Percentiles rank a stretch among this genome's conserved stretches.
phyloP scores from a whole-genome alignment of 306 rosid species.

The Fragaria ananassa region DNA sequence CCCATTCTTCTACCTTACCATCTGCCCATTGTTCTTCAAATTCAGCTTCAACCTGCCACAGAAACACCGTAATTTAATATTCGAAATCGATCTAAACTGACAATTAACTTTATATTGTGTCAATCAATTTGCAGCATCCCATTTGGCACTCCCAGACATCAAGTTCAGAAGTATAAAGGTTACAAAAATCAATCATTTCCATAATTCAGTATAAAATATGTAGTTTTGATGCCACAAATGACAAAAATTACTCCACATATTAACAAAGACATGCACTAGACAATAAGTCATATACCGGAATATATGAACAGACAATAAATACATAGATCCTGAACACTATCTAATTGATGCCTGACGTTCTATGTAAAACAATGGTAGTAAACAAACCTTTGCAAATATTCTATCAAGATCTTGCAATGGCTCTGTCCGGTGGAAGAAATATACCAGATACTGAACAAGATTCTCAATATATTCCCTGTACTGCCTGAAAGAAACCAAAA shows the following conservation, averaged over 20 bases:
- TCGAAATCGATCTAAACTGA: background rate
- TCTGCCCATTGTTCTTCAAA: conserved; percentile 82
- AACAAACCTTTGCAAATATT: conserved; percentile 69
- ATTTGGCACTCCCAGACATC: background rate
- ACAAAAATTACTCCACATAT: background rate
- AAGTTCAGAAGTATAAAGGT: background rate
- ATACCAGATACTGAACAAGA: conserved; percentile 65
- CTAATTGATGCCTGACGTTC: background rate
- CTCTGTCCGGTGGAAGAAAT: conserved; percentile 76
- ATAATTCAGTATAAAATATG: no score
- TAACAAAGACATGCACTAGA: background rate
- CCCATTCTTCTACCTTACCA: conserved; percentile 74
- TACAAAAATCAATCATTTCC: no score
- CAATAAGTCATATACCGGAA: background rate
- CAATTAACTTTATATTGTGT: background rate
- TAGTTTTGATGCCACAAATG: background rate
- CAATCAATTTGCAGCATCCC: background rate
- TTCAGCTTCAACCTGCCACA: conserved; percentile 67
- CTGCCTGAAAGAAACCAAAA: conserved; percentile 57
- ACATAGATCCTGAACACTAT: background rate
- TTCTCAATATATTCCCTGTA: conserved; percentile 72
- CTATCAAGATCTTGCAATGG: conserved; percentile 94
- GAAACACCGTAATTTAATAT: conserved; percentile 18
- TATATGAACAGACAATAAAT: background rate
- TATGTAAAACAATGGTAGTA: conserved; percentile 7